Percentiles rank a stretch among this genome's conserved stretches.
Evolutionary conservation across 768 basidiomycete species (phyloP).

Genomic region (Pulveroboletus sp.): DNA sequence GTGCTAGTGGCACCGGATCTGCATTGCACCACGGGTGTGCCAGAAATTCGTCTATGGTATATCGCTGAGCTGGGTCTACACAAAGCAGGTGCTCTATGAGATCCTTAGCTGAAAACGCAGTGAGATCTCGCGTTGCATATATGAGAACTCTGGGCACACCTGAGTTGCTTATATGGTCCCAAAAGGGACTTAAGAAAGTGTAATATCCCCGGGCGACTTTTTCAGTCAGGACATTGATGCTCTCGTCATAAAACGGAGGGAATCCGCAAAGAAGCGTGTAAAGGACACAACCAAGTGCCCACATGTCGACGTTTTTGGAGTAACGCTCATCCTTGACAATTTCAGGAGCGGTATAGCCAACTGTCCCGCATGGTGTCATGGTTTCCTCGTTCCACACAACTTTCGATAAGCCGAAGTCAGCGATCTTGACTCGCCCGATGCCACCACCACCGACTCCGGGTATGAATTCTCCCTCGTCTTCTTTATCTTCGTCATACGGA

Average conservation of each 20-base stretch:
- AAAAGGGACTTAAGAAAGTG: conserved; percentile 98
- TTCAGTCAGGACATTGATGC: conserved; percentile 95
- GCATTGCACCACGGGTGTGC: conserved; percentile 93
- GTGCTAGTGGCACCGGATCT: conserved; percentile 55
- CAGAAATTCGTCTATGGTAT: conserved; percentile 97
- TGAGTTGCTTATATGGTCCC: conserved; percentile 87
- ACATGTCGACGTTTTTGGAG: conserved; percentile 98
- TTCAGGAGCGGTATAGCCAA: conserved; percentile 98
- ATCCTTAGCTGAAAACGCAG: conserved; percentile 69
- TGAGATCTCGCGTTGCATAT: conserved; percentile 7
- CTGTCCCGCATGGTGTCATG: conserved; percentile 99
- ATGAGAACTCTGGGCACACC: conserved; percentile 43
- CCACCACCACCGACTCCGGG: conserved; percentile 93
- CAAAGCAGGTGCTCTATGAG: conserved; percentile 92
- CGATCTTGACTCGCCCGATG: conserved; percentile 97
- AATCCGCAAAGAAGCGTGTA: conserved; percentile 98
- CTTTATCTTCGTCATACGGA: conserved; percentile 97
- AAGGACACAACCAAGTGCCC: conserved; percentile 98
- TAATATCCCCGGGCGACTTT: conserved; percentile 97
- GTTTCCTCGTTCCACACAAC: conserved; percentile 99
- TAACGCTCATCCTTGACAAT: conserved; percentile 99
- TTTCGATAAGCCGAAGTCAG: conserved; percentile 96
- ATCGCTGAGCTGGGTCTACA: conserved; percentile 91
- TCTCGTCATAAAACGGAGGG: conserved; percentile 98
- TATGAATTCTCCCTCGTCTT: conserved; percentile 95